Conservation (phyloP, 345 rosid species). For the Ailanthus altissimus region DNA sequence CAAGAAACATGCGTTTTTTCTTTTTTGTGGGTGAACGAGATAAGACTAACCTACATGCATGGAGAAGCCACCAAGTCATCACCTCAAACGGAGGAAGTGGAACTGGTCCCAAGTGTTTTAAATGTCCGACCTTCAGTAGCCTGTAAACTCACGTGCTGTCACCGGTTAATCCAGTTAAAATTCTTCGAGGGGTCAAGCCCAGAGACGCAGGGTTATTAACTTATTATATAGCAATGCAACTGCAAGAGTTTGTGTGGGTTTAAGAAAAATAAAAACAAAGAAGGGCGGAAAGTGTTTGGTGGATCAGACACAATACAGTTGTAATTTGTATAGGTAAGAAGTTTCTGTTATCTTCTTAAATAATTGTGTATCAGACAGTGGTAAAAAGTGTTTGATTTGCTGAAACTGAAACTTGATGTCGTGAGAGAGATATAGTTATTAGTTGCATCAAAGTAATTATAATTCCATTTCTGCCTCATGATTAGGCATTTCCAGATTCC, state of each 20-base stretch:
- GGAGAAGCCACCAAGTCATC: slow-evolving; percentile 37
- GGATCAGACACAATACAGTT: slow-evolving; percentile 22
- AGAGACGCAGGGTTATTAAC: not conserved
- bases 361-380: not conserved
- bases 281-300: slow-evolving; percentile 22
- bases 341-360: not conserved
- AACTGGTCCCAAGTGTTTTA: slow-evolving; percentile 30
- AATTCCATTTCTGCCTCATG: not conserved
- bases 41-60: slow-evolving; percentile 30
- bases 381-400: not conserved
- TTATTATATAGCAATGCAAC: not conserved
- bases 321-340: not conserved
- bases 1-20: not conserved
- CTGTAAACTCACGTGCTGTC: slow-evolving; percentile 18
- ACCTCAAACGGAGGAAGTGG: slow-evolving; percentile 36
- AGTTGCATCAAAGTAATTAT: not conserved
- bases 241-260: slow-evolving; percentile 23
- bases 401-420: not conserved
- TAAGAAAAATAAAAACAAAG: not conserved
- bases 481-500: slow-evolving; percentile 1
- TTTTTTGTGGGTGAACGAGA: slow-evolving; percentile 22
- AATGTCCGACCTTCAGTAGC: slow-evolving; percentile 19
- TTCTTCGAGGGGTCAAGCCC: not conserved
- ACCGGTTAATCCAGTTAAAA: slow-evolving; percentile 23
- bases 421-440: not conserved